Conservation (phyloP, 1,139 yeast species). For the Kazachstania sp. region DNA sequence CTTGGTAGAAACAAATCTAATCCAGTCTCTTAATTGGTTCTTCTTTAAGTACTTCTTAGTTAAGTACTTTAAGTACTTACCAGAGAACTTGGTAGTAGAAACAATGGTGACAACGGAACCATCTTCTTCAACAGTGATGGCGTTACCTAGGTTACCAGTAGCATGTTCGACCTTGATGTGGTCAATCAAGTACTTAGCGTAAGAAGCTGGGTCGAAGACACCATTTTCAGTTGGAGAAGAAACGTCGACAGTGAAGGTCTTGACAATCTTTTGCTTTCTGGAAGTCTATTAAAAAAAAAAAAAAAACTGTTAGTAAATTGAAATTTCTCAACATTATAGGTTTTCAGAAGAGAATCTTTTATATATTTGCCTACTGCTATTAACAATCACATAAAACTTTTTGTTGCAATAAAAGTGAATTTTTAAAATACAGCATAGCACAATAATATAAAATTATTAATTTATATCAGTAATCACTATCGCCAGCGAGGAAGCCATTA, state of each 20-base stretch:
- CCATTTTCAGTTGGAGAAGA: constrained; percentile 97
- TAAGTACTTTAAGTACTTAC: constrained; percentile 98
- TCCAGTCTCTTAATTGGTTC: constrained; percentile 99
- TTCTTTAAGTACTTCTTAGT: constrained; percentile 99
- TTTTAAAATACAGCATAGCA: constrained; percentile 31
- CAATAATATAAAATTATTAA: constrained; percentile 1
- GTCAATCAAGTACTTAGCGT: constrained; percentile 96
- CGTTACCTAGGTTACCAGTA: constrained; percentile 95
- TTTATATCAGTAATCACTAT: neutral
- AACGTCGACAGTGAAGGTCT: constrained; percentile 93
- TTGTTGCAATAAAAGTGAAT: constrained; percentile 23
- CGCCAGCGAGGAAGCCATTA: neutral
- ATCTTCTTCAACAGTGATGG: constrained; percentile 80
- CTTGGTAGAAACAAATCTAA: constrained; percentile 95
- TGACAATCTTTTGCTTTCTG: constrained; percentile 70
- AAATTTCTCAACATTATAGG: neutral
- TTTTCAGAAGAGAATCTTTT: neutral
- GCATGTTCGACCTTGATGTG: constrained; percentile 98
- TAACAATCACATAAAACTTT: constrained; percentile 29
- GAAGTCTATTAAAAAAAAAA: constrained; percentile 43
- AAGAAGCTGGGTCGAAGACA: constrained; percentile 95
- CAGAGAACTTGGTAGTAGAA: constrained; percentile 93
- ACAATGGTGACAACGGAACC: constrained; percentile 78
- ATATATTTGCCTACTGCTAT: constrained; percentile 32
- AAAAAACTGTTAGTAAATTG: neutral